Base-by-base conservation (phyloP, 495 filamentous ascomycete species). In the Tuber microsphaerosporum region DNA sequence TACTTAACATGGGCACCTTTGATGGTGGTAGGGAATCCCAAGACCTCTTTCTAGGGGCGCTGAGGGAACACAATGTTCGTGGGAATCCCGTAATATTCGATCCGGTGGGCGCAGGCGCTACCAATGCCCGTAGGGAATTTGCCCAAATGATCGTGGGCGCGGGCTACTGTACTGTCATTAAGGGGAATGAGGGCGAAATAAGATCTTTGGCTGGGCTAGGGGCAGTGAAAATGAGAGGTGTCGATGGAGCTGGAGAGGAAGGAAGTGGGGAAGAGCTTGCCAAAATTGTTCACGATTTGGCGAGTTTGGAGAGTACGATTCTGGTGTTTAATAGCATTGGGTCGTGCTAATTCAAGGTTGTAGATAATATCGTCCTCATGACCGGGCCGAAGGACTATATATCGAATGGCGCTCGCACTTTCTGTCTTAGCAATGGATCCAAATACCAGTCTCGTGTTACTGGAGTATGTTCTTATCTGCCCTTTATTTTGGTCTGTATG, bases 1-100 rank as follows among this genome's bases (percentile, higher is more conserved):
- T 99, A 20, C 89, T 99, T 80, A 99, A 99, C 84, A 97, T 97
- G 93, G 95, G 95, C 34, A 97, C 93, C 2, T 88, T 94, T 42
- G 92, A 89, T 14, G 88, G 91, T 4, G 90, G 92, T 8, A 92
- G 92, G 81, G 93, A 94, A 81, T 65, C 84, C 16, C 84, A 86
- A 76, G 84, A 86, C 0, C 76, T 89, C 8, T 77, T 82, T 31
- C 81, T 87, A 22, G 85, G 85, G 76, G 91, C 90, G 2, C 84
- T 91, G n/a, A 86, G 84, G 69, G 93, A 93, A 10, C 97, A 97
- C 85, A 97, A 97, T 80, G 84, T 84, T 19, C 87, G 84, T 37
- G 90, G 90, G 2, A 89, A 90, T 44, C 92, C 93, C 0, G 89
- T 97, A 0, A 85, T 97, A 2, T 92, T 94, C 72, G 95, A 99